These are phyloP conservation scores for Candida tropicalis DNA, from an alignment of 1,139 yeast genomes.

Conservation along the genomic window DNA sequence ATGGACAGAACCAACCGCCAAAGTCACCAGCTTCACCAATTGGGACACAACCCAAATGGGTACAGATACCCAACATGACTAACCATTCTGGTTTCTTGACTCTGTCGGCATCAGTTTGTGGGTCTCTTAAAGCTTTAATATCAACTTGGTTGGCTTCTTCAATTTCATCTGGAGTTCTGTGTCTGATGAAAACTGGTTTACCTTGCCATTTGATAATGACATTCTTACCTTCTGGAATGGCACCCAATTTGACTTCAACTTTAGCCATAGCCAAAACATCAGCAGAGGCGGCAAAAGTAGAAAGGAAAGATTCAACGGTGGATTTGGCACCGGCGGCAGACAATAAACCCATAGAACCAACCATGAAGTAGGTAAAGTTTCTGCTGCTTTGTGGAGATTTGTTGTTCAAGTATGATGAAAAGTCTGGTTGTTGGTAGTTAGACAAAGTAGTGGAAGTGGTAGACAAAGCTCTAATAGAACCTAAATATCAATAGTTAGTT, in stretches of 20 bases:
- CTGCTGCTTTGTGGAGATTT: slow-evolving; percentile 72
- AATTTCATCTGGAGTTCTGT: slow-evolving; percentile 92
- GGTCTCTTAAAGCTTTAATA: slow-evolving; percentile 81
- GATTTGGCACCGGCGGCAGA: slow-evolving; percentile 98
- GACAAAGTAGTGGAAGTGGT: slow-evolving; percentile 57
- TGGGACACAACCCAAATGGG: slow-evolving; percentile 99
- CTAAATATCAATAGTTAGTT: slow-evolving; percentile 17
- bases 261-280: slow-evolving; percentile 99
- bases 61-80: slow-evolving; percentile 98
- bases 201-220: slow-evolving; percentile 99
- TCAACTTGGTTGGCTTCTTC: slow-evolving; percentile 90
- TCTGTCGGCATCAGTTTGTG: slow-evolving; percentile 90
- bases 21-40: slow-evolving; percentile 99
- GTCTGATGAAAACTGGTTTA: slow-evolving; percentile 99
- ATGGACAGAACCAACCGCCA: slow-evolving; percentile 99
- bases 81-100: slow-evolving; percentile 98
- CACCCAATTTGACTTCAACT: slow-evolving; percentile 93
- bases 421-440: slow-evolving; percentile 93
- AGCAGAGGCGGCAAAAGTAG: slow-evolving; percentile 96
- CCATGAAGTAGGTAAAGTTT: slow-evolving; percentile 94
- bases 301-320: slow-evolving; percentile 92
- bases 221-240: slow-evolving; percentile 97
- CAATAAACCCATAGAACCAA: slow-evolving; percentile 92
- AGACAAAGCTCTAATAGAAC: slow-evolving; percentile 41
- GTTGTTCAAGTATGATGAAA: slow-evolving; percentile 77